Conservation (phyloP, 2,329 filamentous ascomycete genomes). For the Rhynchosporium agropyri region DNA sequence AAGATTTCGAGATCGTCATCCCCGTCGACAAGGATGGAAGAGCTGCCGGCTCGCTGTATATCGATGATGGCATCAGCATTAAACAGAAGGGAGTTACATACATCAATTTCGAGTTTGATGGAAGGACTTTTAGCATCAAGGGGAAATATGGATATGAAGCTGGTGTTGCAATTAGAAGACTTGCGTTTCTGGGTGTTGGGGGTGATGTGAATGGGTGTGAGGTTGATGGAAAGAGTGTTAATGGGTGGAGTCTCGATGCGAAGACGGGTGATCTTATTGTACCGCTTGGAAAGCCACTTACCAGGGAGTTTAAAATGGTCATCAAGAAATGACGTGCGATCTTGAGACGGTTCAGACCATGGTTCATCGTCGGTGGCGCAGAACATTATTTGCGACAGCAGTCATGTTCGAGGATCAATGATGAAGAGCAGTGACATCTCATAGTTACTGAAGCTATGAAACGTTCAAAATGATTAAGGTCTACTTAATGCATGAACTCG, state of each 20-base stretch:
- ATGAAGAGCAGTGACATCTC: no score
- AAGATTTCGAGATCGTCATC: conserved; percentile 72
- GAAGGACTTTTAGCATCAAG: conserved; percentile 53
- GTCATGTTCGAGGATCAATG: no score
- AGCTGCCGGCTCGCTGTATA: conserved; percentile 69
- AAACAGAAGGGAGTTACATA: conserved; percentile 58
- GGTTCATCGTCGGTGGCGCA: neutral
- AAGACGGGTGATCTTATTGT: conserved; percentile 24
- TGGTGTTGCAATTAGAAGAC: conserved; percentile 48
- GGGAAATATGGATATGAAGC: conserved; percentile 58
- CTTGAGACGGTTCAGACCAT: neutral
- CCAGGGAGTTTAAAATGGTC: conserved; percentile 25
- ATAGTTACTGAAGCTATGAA: no score
- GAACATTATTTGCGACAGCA: neutral
- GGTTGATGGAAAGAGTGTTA: conserved; percentile 19
- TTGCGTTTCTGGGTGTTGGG: conserved; percentile 52
- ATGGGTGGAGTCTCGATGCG: conserved; percentile 13
- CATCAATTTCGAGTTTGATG: conserved; percentile 61
- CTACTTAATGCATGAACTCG: no score
- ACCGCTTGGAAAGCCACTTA: conserved; percentile 23
- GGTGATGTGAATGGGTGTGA: conserved; percentile 23
- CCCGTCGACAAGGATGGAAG: conserved; percentile 63
- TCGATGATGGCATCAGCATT: conserved; percentile 76
- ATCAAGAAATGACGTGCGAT: neutral
- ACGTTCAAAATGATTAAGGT: no score